A percentile compares a stretch with the other conserved stretches of the same genome.
Conservation (phyloP, 495 filamentous ascomycete genomes). For the Aspergillus funiculosus region DNA sequence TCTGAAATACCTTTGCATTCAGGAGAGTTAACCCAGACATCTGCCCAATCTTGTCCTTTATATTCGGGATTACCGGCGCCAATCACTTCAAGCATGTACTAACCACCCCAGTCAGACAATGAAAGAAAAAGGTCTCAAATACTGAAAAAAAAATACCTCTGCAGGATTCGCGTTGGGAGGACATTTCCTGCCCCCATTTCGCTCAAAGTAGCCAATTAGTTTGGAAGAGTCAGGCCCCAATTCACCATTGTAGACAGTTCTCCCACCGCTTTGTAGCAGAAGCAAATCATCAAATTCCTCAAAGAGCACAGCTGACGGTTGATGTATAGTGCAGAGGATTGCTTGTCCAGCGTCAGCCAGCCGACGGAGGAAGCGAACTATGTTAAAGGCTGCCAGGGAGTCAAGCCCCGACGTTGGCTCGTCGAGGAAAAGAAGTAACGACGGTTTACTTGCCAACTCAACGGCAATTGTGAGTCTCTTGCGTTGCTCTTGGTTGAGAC, state of each 20-base stretch:
- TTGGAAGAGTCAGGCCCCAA: conserved; percentile 49
- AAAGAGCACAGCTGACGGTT: conserved; percentile 68
- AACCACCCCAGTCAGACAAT: background rate
- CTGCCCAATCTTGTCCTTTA: conserved; percentile 55
- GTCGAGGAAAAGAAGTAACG: conserved; percentile 66
- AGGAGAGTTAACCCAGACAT: conserved; percentile 50
- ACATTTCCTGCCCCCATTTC: conserved; percentile 55
- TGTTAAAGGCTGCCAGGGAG: conserved; percentile 58
- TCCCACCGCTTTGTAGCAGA: conserved; percentile 62
- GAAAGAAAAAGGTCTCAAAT: background rate
- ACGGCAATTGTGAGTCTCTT: conserved; percentile 64
- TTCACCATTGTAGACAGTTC: conserved; percentile 65
- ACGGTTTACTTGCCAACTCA: conserved; percentile 62
- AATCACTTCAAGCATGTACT: conserved; percentile 63
- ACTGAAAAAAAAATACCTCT: conserved; percentile 38
- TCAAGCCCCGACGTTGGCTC: conserved; percentile 76
- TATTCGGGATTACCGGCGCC: conserved; percentile 60
- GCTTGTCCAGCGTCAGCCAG: conserved; percentile 65
- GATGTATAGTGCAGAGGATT: conserved; percentile 75
- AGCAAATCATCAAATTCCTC: conserved; percentile 70
- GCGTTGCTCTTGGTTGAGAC: conserved; percentile 56
- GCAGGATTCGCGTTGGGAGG: conserved; percentile 55
- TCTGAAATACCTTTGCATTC: conserved; percentile 38
- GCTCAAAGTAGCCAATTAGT: conserved; percentile 59
- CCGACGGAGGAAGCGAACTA: conserved; percentile 58